A percentile compares a stretch with the other conserved stretches of the same genome.
phyloP scores from a whole-genome alignment of 1,284 basidiomycete species.

The Ustilago bromivora region DNA sequence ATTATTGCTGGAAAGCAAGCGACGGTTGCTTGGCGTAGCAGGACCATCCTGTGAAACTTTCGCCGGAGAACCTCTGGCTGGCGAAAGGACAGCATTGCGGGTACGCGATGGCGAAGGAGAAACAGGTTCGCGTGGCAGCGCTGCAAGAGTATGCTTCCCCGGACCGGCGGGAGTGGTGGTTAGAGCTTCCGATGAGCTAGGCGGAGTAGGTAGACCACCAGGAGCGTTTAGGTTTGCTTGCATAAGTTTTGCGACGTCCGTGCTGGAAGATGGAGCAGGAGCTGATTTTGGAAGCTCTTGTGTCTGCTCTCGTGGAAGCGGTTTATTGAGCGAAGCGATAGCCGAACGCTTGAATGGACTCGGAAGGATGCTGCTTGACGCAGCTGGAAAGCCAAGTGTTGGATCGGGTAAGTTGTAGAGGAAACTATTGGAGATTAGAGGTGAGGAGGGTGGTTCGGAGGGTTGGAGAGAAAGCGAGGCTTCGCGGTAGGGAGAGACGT shows the following conservation, averaged over 20 bases:
- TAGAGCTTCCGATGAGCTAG: conserved; percentile 39
- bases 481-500: conserved; percentile 25
- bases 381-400: conserved; percentile 24
- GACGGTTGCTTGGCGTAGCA: conserved; percentile 18
- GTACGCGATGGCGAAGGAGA: conserved; percentile 45
- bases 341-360: conserved; percentile 31
- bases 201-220: conserved; percentile 44
- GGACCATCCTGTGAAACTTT: conserved; percentile 3
- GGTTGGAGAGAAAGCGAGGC: conserved; percentile 20
- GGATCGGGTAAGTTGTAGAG: conserved; percentile 52
- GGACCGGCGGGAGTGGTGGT: conserved; percentile 27
- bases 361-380: conserved; percentile 9
- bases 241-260: neutral
- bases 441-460: conserved; percentile 30
- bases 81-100: conserved; percentile 19
- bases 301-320: conserved; percentile 32
- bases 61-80: conserved; percentile 22
- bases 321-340: conserved; percentile 40
- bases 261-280: neutral
- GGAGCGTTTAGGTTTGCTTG: conserved; percentile 33
- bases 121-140: conserved; percentile 34
- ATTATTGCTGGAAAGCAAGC: conserved; percentile 7
- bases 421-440: conserved; percentile 41
- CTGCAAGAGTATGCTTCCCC: conserved; percentile 16
- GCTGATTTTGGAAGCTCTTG: conserved; percentile 25